phyloP scores from a whole-genome alignment of 352 stramenopile species.

The Phytopythium boreale region DNA sequence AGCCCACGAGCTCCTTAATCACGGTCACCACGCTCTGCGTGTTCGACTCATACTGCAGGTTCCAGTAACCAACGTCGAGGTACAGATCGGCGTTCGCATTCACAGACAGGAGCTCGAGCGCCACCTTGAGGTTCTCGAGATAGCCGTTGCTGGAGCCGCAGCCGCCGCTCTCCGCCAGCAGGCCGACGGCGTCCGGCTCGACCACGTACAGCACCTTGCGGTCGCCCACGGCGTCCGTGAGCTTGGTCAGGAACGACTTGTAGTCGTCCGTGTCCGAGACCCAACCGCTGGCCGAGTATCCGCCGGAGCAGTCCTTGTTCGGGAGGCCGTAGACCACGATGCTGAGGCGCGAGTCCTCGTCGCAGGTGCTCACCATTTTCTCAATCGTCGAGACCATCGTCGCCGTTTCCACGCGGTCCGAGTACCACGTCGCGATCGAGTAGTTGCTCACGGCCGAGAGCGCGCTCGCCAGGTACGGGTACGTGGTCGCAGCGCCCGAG shows the following conservation, averaged over 20 bases:
- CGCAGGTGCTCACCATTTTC: constrained; percentile 32
- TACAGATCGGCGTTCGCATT: constrained; percentile 64
- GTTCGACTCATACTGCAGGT: constrained; percentile 30
- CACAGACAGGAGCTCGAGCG: constrained; percentile 42
- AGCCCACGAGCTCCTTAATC: constrained; percentile 37
- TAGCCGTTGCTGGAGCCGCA: constrained; percentile 45
- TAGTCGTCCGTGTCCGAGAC: constrained; percentile 45
- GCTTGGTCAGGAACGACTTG: constrained; percentile 34
- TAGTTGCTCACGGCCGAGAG: constrained; percentile 36
- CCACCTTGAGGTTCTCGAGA: constrained; percentile 45
- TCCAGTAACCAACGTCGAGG: constrained; percentile 64
- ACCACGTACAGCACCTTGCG: constrained; percentile 66
- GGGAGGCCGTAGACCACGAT: constrained; percentile 69
- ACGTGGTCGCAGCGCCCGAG: constrained; percentile 27
- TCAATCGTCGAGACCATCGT: constrained; percentile 17
- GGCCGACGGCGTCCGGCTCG: constrained; percentile 57
- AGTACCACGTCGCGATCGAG: constrained; percentile 54
- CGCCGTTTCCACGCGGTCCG: constrained; percentile 32
- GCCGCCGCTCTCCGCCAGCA: constrained; percentile 38
- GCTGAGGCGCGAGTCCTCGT: constrained; percentile 35
- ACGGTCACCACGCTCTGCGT: constrained; percentile 29
- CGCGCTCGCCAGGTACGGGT: constrained; percentile 29
- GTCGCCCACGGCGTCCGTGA: constrained; percentile 33
- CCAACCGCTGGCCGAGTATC: constrained; percentile 37
- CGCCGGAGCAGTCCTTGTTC: constrained; percentile 59